Evolutionary conservation across 805 yeast genomes (phyloP).

Genomic region (Ogataea kodamae): DNA sequence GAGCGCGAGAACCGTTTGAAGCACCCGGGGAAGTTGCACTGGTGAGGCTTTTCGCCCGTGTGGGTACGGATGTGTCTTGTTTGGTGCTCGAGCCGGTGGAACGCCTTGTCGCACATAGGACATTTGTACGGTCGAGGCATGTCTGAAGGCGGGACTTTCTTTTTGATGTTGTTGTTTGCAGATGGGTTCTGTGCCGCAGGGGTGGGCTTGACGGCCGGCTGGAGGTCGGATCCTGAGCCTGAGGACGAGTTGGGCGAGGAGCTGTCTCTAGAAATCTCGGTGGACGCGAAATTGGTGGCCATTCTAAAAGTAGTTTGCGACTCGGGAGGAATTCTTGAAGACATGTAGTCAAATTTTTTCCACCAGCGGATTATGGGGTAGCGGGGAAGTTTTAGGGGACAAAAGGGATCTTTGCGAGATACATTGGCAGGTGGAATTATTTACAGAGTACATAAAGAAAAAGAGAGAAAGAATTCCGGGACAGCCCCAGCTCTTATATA

Average conservation of each 20-base stretch:
- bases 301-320: slow-evolving; percentile 30
- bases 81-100: slow-evolving; percentile 85
- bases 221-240: not conserved
- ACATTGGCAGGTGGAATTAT: too few species aligned
- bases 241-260: slow-evolving; percentile 1
- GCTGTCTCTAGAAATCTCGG: not conserved
- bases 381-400: slow-evolving; percentile 4
- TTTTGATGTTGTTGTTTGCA: slow-evolving; percentile 21
- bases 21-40: slow-evolving; percentile 82
- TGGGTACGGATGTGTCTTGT: slow-evolving; percentile 90
- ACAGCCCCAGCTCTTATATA: too few species aligned
- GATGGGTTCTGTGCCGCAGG: slow-evolving; percentile 23
- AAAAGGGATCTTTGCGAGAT: too few species aligned
- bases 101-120: slow-evolving; percentile 79
- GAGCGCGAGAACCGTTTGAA: slow-evolving; percentile 72
- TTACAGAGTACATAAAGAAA: too few species aligned
- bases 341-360: slow-evolving; percentile 16
- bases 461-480: too few species aligned
- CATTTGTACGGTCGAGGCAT: slow-evolving; percentile 73
- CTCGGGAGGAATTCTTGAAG: slow-evolving; percentile 28
- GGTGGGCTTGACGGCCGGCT: slow-evolving; percentile 13
- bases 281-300: slow-evolving; percentile 22
- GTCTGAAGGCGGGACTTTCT: slow-evolving; percentile 25
- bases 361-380: slow-evolving; percentile 8
- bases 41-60: slow-evolving; percentile 91